Evolutionary conservation across 176 grass and related monocot genomes (phyloP).

Genomic region (Cymbopogon citratus): DNA sequence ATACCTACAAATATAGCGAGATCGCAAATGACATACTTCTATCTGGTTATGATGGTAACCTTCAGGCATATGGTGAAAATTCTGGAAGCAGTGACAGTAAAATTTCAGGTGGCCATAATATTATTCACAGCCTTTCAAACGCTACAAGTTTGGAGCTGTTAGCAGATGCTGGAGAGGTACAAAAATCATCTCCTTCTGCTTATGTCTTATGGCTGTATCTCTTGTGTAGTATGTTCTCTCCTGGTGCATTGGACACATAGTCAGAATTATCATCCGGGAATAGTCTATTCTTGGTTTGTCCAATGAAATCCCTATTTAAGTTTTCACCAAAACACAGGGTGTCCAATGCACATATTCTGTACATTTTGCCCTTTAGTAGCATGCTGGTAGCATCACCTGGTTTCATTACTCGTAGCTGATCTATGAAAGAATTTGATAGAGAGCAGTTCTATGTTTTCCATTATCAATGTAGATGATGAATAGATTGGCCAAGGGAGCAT

Average conservation of each 20-base stretch:
- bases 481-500: not conserved
- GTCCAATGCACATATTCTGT: not conserved
- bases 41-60: not conserved
- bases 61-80: not conserved
- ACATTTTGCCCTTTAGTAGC: not conserved
- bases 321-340: not conserved
- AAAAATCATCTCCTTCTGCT: not conserved
- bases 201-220: not conserved
- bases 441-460: not conserved
- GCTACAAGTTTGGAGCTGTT: conserved; percentile 24
- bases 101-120: conserved; percentile 18
- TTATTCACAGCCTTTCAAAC: conserved; percentile 4
- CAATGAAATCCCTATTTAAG: not conserved
- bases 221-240: not conserved
- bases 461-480: not conserved
- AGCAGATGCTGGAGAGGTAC: conserved; percentile 22
- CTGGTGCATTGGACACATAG: not conserved
- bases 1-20: conserved; percentile 5
- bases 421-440: not conserved
- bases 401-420: not conserved
- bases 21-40: not conserved
- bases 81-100: not conserved
- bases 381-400: not conserved
- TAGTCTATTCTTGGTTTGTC: not conserved
- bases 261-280: too few relatives aligned